Conservation (phyloP, 78 protist species). For the Monosiga brevicollis region DNA sequence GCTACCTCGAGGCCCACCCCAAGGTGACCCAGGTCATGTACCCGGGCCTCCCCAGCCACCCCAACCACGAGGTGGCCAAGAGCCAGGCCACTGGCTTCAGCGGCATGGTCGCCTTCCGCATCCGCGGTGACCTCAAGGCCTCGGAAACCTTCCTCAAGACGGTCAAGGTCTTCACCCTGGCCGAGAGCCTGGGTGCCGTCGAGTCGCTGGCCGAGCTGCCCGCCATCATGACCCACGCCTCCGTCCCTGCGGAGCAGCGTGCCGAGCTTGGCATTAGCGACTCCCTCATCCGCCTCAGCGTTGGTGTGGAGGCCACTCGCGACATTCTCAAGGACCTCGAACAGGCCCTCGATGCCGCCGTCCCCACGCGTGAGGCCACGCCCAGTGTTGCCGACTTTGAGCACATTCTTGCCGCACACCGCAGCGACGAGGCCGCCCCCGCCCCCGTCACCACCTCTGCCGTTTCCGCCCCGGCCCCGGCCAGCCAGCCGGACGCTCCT, state of each 20-base stretch:
- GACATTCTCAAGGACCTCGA: conserved; percentile 50
- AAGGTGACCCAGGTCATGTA: background rate
- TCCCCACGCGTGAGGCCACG: background rate
- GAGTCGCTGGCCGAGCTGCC: conserved; percentile 35
- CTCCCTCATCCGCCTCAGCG: conserved; percentile 43
- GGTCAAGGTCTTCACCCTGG: conserved; percentile 34
- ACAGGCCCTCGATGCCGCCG: conserved; percentile 17
- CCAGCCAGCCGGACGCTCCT: no score
- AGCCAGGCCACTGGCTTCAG: conserved; percentile 22
- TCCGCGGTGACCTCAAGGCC: conserved; percentile 19
- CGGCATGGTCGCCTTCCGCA: conserved; percentile 26
- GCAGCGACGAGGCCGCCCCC: no score
- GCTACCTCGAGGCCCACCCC: conserved; percentile 16
- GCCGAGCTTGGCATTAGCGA: conserved; percentile 23
- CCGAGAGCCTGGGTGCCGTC: conserved; percentile 51
- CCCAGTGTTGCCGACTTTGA: background rate
- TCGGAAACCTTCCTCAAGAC: conserved; percentile 13
- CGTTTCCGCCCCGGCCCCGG: no score
- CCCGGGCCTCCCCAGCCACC: conserved; percentile 43
- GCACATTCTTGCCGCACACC: no score
- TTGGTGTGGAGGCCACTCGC: conserved; percentile 51
- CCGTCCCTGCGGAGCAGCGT: conserved; percentile 43
- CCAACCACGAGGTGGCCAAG: conserved; percentile 42
- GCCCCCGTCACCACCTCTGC: no score
- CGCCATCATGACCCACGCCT: conserved; percentile 50